A percentile compares a stretch with the other conserved stretches of the same genome.
These are phyloP conservation scores for Daedalea quercina DNA, from an alignment of 768 basidiomycete species.

Conservation along the genomic window DNA sequence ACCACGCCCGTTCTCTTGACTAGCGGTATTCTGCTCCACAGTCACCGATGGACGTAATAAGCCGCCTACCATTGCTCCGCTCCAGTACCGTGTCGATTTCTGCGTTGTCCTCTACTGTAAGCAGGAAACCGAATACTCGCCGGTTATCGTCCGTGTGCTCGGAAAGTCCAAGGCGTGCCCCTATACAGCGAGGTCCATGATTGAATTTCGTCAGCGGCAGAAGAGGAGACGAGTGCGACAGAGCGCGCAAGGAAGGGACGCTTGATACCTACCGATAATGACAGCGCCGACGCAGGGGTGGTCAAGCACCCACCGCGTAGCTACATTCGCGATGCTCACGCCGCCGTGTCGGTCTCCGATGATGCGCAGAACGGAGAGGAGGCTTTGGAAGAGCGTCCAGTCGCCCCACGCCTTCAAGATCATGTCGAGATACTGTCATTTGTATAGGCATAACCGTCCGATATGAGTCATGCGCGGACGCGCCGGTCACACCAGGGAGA, in stretches of 20 bases:
- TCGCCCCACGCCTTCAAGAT: constrained; percentile 74
- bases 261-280: constrained; percentile 61
- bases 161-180: constrained; percentile 66
- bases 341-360: constrained; percentile 64
- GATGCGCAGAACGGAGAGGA: constrained; percentile 50
- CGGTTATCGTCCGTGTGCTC: constrained; percentile 69
- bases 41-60: constrained; percentile 71
- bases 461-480: background rate
- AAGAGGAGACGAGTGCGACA: too few species aligned
- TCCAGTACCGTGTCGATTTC: constrained; percentile 59
- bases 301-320: constrained; percentile 79
- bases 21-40: constrained; percentile 81
- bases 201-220: background rate
- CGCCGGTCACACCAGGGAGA: background rate
- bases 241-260: background rate
- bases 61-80: constrained; percentile 50
- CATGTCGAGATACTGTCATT: constrained; percentile 69
- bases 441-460: background rate
- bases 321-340: constrained; percentile 69
- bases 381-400: constrained; percentile 68
- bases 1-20: background rate
- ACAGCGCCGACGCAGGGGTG: constrained; percentile 73
- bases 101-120: constrained; percentile 49
- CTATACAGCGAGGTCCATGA: constrained; percentile 26
- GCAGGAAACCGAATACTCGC: constrained; percentile 49